Base-by-base conservation (phyloP, 2,329 filamentous ascomycete genomes). In the Eutypa lata region DNA sequence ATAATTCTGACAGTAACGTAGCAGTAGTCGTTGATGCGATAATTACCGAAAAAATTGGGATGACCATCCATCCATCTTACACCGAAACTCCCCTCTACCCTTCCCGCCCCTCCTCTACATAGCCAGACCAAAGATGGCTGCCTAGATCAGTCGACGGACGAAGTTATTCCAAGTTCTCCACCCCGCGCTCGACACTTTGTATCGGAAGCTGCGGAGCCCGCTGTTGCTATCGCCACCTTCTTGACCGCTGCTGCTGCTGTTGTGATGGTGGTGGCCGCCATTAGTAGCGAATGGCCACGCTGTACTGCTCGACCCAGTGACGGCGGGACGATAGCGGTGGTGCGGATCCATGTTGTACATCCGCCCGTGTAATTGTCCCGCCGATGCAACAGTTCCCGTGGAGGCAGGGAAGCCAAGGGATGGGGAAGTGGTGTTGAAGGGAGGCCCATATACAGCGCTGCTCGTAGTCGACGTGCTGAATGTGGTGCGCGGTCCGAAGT, bases 331-430 rank as follows among this genome's bases (percentile, higher is more conserved):
- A 6, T 1, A 5, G 16, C 19, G 21, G 6, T 24, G 44, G 7
- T 47, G 22, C 26, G 24, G 44, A 18, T 31, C 16, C 22, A 18
- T 47, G 21, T 33, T 47, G 22, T 18, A 28, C 44, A 47, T 31
- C 22, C 22, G 58, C 80, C 77, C 1, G 80, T 63, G 6, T 71
- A 66, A 10, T 10, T 31, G 38, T 21, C 13, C 18, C 13, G 38
- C 13, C 38, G 19, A 19, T 11, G 38, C 18, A 42, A 19, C 2
- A 11, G 38, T 3, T 7, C 38, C 19, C 5, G 38, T 22, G 19
- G 18, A 3, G 13, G 38, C 18, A 16, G 38, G 19, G 18, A 11
- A 19, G 19, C 11, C 19, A 11, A 18, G 38, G 4, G 19, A 42
- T 11, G 38, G 19, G 7, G 19, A 31, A 10, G 6, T 31, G 26